Evolutionary conservation across 306 rosid genomes (phyloP).

Genomic region (Glycyrrhiza uralensis): DNA sequence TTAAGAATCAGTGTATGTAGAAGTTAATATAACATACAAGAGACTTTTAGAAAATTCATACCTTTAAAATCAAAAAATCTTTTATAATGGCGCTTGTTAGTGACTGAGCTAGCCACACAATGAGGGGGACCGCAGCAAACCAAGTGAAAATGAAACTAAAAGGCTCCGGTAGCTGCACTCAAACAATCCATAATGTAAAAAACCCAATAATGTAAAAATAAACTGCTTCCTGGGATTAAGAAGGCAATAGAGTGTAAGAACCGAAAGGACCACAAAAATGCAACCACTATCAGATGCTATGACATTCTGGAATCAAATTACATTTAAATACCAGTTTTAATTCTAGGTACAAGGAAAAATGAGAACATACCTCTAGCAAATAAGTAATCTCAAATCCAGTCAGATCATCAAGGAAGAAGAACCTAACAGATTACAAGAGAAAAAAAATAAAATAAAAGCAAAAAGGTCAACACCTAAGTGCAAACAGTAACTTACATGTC

Average conservation of each 20-base stretch:
- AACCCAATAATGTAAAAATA: not conserved
- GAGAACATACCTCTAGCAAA: conserved; percentile 63
- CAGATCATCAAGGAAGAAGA: conserved; percentile 89
- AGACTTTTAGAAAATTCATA: conserved; percentile 21
- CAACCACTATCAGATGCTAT: not conserved
- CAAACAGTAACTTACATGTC: conserved; percentile 3
- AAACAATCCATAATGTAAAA: conserved; percentile 26
- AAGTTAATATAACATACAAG: not conserved
- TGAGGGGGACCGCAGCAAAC: conserved; percentile 93
- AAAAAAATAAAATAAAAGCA: not conserved
- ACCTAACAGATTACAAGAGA: conserved; percentile 42
- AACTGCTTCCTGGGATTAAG: conserved; percentile 1
- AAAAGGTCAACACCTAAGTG: not conserved
- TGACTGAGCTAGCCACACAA: conserved; percentile 70
- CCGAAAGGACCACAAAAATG: not conserved
- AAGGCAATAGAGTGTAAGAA: not conserved
- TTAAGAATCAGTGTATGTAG: not conserved
- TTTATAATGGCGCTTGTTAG: conserved; percentile 71
- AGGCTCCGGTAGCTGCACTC: conserved; percentile 90
- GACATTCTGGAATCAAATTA: conserved; percentile 20
- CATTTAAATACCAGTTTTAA: not conserved
- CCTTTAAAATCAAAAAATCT: conserved; percentile 89
- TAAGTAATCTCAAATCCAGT: conserved; percentile 87
- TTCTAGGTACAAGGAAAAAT: conserved; percentile 4
- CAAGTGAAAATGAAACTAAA: conserved; percentile 92